Evolutionary conservation across 768 basidiomycete genomes (phyloP).

Genomic region (Termitomyces bulborhizus): DNA sequence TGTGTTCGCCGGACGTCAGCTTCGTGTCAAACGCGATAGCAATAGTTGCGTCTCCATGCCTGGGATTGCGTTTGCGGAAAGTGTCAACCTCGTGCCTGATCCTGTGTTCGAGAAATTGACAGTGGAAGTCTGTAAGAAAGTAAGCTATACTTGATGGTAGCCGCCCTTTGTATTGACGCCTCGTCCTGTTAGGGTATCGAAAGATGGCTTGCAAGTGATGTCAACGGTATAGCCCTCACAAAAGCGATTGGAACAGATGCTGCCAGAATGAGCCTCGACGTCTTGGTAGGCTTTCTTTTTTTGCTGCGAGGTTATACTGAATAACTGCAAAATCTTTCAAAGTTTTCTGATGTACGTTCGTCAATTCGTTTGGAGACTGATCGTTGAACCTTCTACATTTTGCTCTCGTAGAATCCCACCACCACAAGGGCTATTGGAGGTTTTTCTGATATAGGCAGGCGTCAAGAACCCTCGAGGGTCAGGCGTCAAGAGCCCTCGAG

Average conservation of each 20-base stretch:
- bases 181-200: neutral
- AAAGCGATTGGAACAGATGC: neutral
- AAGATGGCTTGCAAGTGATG: neutral
- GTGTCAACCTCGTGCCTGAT: neutral
- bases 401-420: neutral
- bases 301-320: neutral
- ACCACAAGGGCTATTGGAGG: neutral
- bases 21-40: neutral
- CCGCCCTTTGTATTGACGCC: neutral
- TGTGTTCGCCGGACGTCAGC: neutral
- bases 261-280: neutral
- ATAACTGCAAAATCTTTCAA: neutral
- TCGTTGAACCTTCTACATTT: neutral
- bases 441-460: neutral
- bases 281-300: neutral
- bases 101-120: neutral
- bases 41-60: neutral
- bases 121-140: neutral
- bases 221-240: neutral
- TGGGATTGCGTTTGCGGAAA: neutral
- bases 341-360: neutral
- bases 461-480: neutral
- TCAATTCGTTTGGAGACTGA: too few relatives aligned
- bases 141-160: neutral
- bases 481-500: neutral